A percentile compares a stretch with the other conserved stretches of the same genome.
Evolutionary conservation across 192 early-diverging fungal species (phyloP).

Genomic region (Piromyces sp.): DNA sequence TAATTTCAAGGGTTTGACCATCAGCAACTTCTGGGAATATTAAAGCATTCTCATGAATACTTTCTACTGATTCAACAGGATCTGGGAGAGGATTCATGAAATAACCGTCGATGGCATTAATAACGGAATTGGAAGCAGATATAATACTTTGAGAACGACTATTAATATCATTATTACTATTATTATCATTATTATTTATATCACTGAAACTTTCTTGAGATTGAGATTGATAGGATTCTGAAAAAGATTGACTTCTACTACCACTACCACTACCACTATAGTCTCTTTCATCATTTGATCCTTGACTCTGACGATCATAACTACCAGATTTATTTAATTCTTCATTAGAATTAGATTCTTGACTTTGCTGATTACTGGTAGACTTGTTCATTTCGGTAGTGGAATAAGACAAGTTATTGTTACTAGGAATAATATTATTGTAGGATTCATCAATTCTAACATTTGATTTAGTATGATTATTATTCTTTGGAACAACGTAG

Average conservation of each 20-base stretch:
- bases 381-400: no score
- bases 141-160: background rate
- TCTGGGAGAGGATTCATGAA: background rate
- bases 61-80: background rate
- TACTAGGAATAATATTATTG: background rate
- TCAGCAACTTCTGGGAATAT: background rate
- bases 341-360: no score
- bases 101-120: background rate
- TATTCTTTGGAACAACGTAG: background rate
- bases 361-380: no score
- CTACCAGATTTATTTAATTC: background rate
- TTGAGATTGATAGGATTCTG: no score
- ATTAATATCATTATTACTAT: background rate
- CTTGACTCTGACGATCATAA: background rate
- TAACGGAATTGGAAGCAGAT: background rate
- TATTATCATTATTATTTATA: background rate
- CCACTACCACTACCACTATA: no score
- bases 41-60: background rate
- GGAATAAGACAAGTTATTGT: background rate
- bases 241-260: no score
- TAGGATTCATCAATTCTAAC: background rate
- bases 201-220: no score
- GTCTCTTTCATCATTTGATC: no score
- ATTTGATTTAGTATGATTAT: background rate
- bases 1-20: background rate